Evolutionary conservation across 306 rosid genomes (phyloP), one percentile per base, ranked within the genome.

Genomic region (Ammopiptanthus mongolicus): DNA sequence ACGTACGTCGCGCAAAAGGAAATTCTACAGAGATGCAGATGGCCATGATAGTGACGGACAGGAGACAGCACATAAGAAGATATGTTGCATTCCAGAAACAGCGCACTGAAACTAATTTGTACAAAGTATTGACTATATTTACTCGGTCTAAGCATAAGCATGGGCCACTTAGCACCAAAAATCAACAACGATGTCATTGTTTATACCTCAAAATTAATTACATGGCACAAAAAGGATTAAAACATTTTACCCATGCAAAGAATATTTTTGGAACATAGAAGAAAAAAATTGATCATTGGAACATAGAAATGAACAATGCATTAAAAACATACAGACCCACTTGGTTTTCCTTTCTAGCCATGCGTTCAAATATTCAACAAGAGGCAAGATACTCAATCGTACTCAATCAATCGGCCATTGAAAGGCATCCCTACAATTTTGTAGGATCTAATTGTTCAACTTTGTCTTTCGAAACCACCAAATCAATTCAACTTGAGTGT

Each of bases 201-300:
- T 41, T 41, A 28, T 3, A 52, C 80, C 66, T 23, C 19, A 73
- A 60, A 78, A 55, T 59, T 60, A 86, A 78, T 78, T 81, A 86
- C 82, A 79, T 73, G 82, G 41, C 34, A 69, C 74, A 77, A 73
- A 41, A 39, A 47, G 42, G 36, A 75, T 17, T 79, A 47, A 73
- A 76, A 62, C 46, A 61, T 12, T 72, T 65, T 65, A 63, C 44
- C 64, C 46, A 46, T 76, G 65, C 64, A 65, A 71, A 76, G 46
- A 78, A 28, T 51, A 68, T 55, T 29, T 37, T 14, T 18, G 13
- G 60, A 76, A 36, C 81, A 44, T 44, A 25, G 28, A 25, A 25
- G 1, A 25, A 25, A 25, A 25, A 25, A 25, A 25, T 25, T 25
- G 28, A 3, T 25, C 28, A 25, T 14, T 18, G 13, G 60, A 76